phyloP scores from a whole-genome alignment of 2,329 filamentous ascomycete species.

The Ceratocystis ficicola region DNA sequence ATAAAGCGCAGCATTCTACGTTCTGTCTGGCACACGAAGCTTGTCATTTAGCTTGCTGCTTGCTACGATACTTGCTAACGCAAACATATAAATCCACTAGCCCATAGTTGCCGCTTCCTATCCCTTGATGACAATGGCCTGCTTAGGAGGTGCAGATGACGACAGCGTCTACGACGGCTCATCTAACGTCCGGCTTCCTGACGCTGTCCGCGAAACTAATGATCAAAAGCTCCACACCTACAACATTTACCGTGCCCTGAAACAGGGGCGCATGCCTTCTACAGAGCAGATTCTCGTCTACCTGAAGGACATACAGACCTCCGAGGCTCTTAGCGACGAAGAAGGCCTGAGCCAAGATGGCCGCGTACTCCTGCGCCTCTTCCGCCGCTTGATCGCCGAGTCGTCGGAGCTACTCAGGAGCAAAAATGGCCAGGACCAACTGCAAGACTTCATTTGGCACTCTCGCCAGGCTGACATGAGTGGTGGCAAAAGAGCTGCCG shows the following conservation, averaged over 20 bases:
- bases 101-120: not conserved
- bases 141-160: constrained; percentile 6
- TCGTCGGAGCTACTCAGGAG: constrained; percentile 70
- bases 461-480: constrained; percentile 60
- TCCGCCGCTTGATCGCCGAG: constrained; percentile 60
- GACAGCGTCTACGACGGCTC: constrained; percentile 8
- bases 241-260: constrained; percentile 74
- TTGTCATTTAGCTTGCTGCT: not conserved
- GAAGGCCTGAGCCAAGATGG: constrained; percentile 61
- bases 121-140: constrained; percentile 1
- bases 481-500: constrained; percentile 53
- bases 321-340: constrained; percentile 37
- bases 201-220: constrained; percentile 56
- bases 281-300: constrained; percentile 74
- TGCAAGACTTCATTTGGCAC: constrained; percentile 88
- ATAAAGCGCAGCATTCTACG: not conserved
- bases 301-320: constrained; percentile 63
- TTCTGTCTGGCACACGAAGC: not conserved
- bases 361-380: constrained; percentile 56
- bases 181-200: not conserved
- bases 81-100: not conserved
- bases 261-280: constrained; percentile 80
- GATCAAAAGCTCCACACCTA: constrained; percentile 88
- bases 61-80: not conserved
- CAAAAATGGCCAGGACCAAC: constrained; percentile 74